Conservation (phyloP, 805 yeast species). For the Saturnispora diversa region DNA sequence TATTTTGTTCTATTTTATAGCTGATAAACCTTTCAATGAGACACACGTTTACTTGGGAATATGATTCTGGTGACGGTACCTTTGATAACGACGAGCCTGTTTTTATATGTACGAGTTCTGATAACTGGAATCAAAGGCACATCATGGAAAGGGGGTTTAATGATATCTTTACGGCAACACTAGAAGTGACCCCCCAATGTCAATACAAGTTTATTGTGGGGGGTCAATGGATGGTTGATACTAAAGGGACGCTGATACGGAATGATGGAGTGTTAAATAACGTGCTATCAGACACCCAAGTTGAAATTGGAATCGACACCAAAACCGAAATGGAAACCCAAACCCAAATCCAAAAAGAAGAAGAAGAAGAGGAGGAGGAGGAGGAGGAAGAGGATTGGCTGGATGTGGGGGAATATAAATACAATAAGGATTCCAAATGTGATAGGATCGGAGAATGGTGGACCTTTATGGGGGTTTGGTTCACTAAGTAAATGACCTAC, state of each 20-base stretch:
- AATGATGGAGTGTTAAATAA: conserved; percentile 44
- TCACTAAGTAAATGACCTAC: too few species aligned
- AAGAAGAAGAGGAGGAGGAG: conserved; percentile 13
- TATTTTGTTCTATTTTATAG: neutral
- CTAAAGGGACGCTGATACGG: conserved; percentile 30
- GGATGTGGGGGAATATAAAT: conserved; percentile 10
- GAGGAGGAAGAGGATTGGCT: conserved; percentile 8
- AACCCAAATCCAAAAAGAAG: neutral
- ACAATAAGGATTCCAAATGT: neutral
- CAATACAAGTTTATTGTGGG: conserved; percentile 54
- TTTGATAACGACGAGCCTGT: too few species aligned
- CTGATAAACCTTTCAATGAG: conserved; percentile 7
- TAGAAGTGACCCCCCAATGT: conserved; percentile 27
- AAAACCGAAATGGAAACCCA: neutral
- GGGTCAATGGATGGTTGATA: conserved; percentile 42
- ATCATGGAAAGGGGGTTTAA: conserved; percentile 34
- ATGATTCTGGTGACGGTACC: too few species aligned
- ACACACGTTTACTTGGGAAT: conserved; percentile 5
- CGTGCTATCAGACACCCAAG: conserved; percentile 24
- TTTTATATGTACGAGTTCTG: conserved; percentile 57
- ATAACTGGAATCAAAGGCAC: conserved; percentile 45
- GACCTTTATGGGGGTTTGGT: too few species aligned
- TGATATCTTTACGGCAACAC: conserved; percentile 16
- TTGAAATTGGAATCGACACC: conserved; percentile 20
- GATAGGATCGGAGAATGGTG: too few species aligned